A percentile compares a stretch with the other conserved stretches of the same genome.
phyloP scores from a whole-genome alignment of 805 yeast species.

The Barnettozyma wickerhamii region DNA sequence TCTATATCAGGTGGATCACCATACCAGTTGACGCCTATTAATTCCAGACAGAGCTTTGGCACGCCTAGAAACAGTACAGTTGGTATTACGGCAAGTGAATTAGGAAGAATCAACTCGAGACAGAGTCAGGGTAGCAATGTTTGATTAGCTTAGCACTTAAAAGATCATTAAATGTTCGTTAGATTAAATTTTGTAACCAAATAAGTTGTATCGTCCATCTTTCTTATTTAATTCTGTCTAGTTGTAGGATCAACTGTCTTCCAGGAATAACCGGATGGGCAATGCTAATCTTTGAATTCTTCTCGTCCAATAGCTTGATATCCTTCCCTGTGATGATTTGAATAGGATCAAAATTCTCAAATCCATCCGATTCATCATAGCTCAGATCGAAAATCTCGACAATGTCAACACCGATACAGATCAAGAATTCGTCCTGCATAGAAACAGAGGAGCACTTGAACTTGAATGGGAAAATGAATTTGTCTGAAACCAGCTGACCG shows the following conservation, averaged over 20 bases:
- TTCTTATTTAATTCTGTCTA: slow-evolving; percentile 14
- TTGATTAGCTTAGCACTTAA: neutral
- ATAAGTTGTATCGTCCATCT: neutral
- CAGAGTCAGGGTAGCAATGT: slow-evolving; percentile 10
- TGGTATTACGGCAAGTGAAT: slow-evolving; percentile 12
- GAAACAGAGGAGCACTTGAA: slow-evolving; percentile 38
- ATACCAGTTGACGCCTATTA: slow-evolving; percentile 25
- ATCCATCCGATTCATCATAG: slow-evolving; percentile 33
- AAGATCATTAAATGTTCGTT: neutral
- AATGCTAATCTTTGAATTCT: slow-evolving; percentile 39
- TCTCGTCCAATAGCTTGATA: slow-evolving; percentile 41
- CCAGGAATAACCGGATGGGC: slow-evolving; percentile 65
- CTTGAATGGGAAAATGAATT: slow-evolving; percentile 37
- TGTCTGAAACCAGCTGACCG: slow-evolving; percentile 44
- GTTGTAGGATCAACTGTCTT: slow-evolving; percentile 52
- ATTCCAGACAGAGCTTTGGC: slow-evolving; percentile 24
- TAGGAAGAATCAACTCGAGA: slow-evolving; percentile 13
- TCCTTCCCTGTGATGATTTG: slow-evolving; percentile 75
- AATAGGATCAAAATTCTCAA: slow-evolving; percentile 39
- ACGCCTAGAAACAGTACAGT: slow-evolving; percentile 25
- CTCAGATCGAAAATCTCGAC: slow-evolving; percentile 65
- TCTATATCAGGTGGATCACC: slow-evolving; percentile 19
- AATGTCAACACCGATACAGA: slow-evolving; percentile 59
- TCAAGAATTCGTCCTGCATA: slow-evolving; percentile 41
- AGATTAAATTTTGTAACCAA: neutral